These are phyloP conservation scores for Boletus huronensis DNA, from an alignment of 768 basidiomycete genomes.

Conservation along the genomic window DNA sequence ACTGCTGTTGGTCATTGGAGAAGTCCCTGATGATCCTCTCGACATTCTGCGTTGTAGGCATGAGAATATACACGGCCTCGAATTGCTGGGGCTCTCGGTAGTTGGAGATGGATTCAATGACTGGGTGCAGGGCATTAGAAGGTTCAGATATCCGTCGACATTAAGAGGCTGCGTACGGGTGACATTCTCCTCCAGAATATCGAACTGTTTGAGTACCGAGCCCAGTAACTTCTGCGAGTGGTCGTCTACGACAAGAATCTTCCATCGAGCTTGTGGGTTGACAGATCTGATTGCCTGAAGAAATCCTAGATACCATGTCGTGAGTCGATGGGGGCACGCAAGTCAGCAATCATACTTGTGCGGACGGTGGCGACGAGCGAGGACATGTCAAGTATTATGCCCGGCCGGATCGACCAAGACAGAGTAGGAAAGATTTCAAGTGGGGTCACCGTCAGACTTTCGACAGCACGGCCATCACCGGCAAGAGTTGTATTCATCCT, in stretches of 20 bases:
- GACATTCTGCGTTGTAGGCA: constrained; percentile 93
- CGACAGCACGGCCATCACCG: constrained; percentile 15
- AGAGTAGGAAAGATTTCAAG: background rate
- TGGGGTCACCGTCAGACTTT: background rate
- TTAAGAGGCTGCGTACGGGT: constrained; percentile 61
- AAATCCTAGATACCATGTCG: constrained; percentile 53
- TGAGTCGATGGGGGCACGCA: background rate
- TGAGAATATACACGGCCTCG: constrained; percentile 91
- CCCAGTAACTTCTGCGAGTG: constrained; percentile 81
- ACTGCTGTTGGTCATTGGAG: constrained; percentile 56
- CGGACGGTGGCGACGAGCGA: constrained; percentile 48
- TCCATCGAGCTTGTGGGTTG: constrained; percentile 87
- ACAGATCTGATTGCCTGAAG: constrained; percentile 85
- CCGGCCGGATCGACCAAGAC: background rate
- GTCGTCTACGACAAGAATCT: constrained; percentile 95
- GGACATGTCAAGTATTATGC: constrained; percentile 28
- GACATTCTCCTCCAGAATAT: constrained; percentile 94
- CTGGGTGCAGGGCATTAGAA: constrained; percentile 40
- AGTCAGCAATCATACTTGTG: constrained; percentile 36
- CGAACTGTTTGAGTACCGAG: constrained; percentile 87
- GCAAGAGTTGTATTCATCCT: background rate
- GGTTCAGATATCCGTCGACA: background rate
- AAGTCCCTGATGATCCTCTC: constrained; percentile 90
- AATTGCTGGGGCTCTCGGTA: constrained; percentile 81
- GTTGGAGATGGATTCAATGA: constrained; percentile 87